Conservation (phyloP, 495 filamentous ascomycete genomes). For the Lophiostoma macrostomum region DNA sequence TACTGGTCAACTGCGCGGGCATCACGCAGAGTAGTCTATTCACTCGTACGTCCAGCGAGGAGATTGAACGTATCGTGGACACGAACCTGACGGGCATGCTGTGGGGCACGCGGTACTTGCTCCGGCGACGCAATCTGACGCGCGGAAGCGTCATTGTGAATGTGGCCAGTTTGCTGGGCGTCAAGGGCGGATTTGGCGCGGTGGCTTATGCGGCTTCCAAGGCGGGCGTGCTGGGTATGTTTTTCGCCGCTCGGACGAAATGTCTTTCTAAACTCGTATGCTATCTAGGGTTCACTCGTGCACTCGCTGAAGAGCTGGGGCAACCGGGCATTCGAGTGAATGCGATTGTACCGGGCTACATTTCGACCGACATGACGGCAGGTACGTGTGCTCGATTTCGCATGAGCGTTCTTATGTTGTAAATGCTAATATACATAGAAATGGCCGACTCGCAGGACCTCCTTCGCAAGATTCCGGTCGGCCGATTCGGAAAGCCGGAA, state of each 20-base stretch:
- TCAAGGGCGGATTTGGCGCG: conserved; percentile 61
- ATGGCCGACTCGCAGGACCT: neutral
- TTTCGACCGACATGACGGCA: conserved; percentile 72
- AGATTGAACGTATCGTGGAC: conserved; percentile 52
- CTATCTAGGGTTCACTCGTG: conserved; percentile 56
- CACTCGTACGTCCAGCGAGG: conserved; percentile 40
- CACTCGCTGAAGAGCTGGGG: conserved; percentile 64
- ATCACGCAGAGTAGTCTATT: conserved; percentile 60
- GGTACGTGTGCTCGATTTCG: too few species aligned
- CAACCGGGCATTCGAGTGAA: conserved; percentile 64
- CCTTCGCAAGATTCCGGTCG: conserved; percentile 56
- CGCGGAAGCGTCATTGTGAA: conserved; percentile 63
- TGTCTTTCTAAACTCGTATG: neutral
- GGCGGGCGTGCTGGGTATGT: conserved; percentile 63
- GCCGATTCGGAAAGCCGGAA: conserved; percentile 61
- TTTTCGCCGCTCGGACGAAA: neutral
- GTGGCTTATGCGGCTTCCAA: conserved; percentile 76
- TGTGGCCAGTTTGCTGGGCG: conserved; percentile 67
- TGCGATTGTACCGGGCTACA: conserved; percentile 79
- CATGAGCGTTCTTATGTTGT: too few species aligned
- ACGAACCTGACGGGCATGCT: conserved; percentile 76
- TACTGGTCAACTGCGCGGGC: conserved; percentile 77
- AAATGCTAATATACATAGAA: too few species aligned
- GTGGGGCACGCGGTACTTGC: conserved; percentile 52
- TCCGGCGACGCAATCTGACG: conserved; percentile 42